Conservation (phyloP, 2,329 filamentous ascomycete genomes). For the Ilyonectria mors-panacis region DNA sequence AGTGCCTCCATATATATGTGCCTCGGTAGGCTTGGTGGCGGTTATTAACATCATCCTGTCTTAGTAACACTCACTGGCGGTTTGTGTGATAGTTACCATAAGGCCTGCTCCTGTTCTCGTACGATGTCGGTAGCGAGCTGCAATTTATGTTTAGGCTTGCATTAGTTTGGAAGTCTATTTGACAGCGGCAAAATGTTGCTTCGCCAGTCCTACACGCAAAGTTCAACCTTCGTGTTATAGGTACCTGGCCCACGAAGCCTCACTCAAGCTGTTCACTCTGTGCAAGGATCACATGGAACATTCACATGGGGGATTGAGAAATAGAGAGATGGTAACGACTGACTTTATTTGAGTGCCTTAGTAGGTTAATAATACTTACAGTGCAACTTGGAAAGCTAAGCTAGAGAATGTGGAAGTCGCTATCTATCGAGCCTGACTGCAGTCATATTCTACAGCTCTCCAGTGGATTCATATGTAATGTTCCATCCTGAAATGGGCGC, state of each 20-base stretch:
- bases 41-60: neutral
- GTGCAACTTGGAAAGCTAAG: conserved; percentile 5
- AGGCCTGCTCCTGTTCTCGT: neutral
- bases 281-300: neutral
- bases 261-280: neutral
- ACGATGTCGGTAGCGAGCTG: neutral
- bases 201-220: neutral
- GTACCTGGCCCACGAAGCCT: neutral
- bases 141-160: neutral
- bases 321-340: neutral
- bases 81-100: neutral
- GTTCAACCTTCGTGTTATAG: neutral
- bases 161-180: neutral
- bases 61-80: neutral
- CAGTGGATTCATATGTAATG: conserved; percentile 17
- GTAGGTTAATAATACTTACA: neutral
- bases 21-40: neutral
- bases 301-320: no score
- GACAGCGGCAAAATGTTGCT: neutral
- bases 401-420: conserved; percentile 1
- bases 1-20: no score
- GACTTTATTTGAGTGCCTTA: neutral
- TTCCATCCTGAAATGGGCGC: conserved; percentile 24
- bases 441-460: neutral
- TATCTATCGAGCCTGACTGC: neutral